These are phyloP conservation scores for Ophiostoma fasciatum DNA, from an alignment of 2,329 filamentous ascomycete genomes.

Conservation along the genomic window DNA sequence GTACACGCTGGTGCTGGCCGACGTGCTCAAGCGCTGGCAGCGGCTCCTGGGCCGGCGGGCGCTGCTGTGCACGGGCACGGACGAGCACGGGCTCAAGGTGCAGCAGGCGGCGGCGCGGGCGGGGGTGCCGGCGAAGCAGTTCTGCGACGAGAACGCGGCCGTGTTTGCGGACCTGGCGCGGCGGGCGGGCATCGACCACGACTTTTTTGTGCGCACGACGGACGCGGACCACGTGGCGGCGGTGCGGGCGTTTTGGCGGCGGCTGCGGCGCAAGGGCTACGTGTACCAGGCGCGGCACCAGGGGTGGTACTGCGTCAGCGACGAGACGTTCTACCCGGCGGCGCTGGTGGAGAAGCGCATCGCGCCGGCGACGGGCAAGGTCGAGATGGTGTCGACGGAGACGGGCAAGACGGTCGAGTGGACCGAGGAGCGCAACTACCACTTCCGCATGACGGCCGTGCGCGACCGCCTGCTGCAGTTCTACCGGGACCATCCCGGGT, in stretches of 20 bases:
- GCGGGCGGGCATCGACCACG: constrained; percentile 54
- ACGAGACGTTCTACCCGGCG: constrained; percentile 89
- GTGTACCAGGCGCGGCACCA: constrained; percentile 78
- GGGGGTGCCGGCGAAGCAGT: constrained; percentile 58
- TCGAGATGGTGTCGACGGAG: constrained; percentile 69
- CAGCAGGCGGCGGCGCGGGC: constrained; percentile 69
- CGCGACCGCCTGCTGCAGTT: constrained; percentile 64
- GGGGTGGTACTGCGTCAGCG: constrained; percentile 93
- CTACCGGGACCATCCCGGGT: constrained; percentile 62
- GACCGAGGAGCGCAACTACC: constrained; percentile 86
- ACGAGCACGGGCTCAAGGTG: constrained; percentile 96
- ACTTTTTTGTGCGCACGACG: constrained; percentile 88
- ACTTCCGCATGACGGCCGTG: constrained; percentile 79
- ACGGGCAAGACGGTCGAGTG: constrained; percentile 90
- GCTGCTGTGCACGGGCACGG: constrained; percentile 76
- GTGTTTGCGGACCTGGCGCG: constrained; percentile 65
- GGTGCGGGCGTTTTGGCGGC: constrained; percentile 79
- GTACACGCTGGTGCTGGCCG: constrained; percentile 81
- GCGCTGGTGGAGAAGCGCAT: constrained; percentile 57
- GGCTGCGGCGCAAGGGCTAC: constrained; percentile 58
- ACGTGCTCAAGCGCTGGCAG: constrained; percentile 88
- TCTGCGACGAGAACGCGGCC: constrained; percentile 73
- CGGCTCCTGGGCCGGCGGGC: constrained; percentile 46
- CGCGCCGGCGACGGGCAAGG: constrained; percentile 67
- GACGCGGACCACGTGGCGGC: constrained; percentile 67